Evolutionary conservation across 805 yeast genomes (phyloP).

Genomic region (Maudiozyma turicensis): DNA sequence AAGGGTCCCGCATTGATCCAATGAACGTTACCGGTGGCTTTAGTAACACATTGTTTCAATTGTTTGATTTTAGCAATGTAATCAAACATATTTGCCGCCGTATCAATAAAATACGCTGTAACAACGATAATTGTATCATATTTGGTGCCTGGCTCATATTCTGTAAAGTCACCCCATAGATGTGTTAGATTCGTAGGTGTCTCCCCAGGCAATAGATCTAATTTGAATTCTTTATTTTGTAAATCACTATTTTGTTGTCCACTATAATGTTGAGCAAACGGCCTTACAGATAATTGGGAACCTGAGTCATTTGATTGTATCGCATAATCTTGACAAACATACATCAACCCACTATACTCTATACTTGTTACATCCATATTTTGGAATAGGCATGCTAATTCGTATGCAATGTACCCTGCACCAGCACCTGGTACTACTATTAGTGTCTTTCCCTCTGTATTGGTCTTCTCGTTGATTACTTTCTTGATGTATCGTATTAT

Average conservation of each 20-base stretch:
- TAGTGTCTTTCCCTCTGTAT: conserved; percentile 31
- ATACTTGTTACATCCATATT: conserved; percentile 53
- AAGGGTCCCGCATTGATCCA: conserved; percentile 94
- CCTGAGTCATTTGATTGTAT: conserved; percentile 12
- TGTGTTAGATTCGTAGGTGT: conserved; percentile 42
- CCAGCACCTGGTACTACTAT: conserved; percentile 86
- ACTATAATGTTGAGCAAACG: conserved; percentile 58
- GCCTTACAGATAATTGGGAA: conserved; percentile 26
- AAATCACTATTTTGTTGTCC: conserved; percentile 42
- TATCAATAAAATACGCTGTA: conserved; percentile 76
- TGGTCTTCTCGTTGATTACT: conserved; percentile 32
- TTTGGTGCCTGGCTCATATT: conserved; percentile 31
- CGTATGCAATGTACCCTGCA: conserved; percentile 66
- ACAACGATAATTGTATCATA: conserved; percentile 46
- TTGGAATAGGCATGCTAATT: conserved; percentile 34
- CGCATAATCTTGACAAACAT: conserved; percentile 53
- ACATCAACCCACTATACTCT: conserved; percentile 73
- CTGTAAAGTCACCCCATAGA: conserved; percentile 56
- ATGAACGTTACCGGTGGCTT: conserved; percentile 34
- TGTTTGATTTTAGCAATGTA: conserved; percentile 58
- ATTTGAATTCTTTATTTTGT: conserved; percentile 37
- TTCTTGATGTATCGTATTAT: conserved; percentile 41
- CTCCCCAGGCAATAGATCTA: background rate
- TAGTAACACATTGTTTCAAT: conserved; percentile 28
- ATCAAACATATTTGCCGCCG: conserved; percentile 77